A percentile compares a stretch with the other conserved stretches of the same genome.
Conservation (phyloP, 371 early-diverging fungal genomes). For the Mortierella sp. region DNA sequence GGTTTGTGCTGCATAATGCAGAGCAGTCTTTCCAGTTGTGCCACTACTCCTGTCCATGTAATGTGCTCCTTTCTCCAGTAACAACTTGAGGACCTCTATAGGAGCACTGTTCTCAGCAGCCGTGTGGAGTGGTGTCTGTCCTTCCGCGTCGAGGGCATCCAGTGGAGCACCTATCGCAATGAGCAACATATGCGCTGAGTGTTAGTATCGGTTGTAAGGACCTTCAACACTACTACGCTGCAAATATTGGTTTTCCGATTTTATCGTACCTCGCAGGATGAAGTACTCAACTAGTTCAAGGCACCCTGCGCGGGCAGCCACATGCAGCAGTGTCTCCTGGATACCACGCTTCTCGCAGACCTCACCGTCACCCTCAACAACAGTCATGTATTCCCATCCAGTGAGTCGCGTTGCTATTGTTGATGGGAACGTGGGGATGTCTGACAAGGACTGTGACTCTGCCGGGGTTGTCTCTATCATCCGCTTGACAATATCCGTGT, state of each 20-base stretch:
- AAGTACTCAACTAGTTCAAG: slow-evolving; percentile 59
- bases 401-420: slow-evolving; percentile 19
- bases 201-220: too few relatives aligned
- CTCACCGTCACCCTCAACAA: slow-evolving; percentile 9
- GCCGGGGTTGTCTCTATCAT: slow-evolving; percentile 31
- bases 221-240: too few relatives aligned
- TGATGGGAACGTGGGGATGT: slow-evolving; percentile 15
- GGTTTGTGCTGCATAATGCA: slow-evolving; percentile 50
- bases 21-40: slow-evolving; percentile 32
- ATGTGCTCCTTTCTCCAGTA: slow-evolving; percentile 34
- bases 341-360: slow-evolving; percentile 9
- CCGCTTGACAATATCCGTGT: slow-evolving; percentile 25
- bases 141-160: slow-evolving; percentile 43
- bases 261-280: slow-evolving; percentile 22
- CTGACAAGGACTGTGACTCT: slow-evolving; percentile 10
- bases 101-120: slow-evolving; percentile 31
- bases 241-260: neutral
- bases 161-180: slow-evolving; percentile 28
- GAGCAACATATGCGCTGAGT: neutral
- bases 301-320: slow-evolving; percentile 72
- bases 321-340: slow-evolving; percentile 56
- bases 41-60: slow-evolving; percentile 26
- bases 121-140: slow-evolving; percentile 40
- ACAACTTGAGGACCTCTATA: slow-evolving; percentile 19
- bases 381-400: slow-evolving; percentile 43